Conservation (phyloP, 75 land plant species). For the Chamaecyparis obtusa region DNA sequence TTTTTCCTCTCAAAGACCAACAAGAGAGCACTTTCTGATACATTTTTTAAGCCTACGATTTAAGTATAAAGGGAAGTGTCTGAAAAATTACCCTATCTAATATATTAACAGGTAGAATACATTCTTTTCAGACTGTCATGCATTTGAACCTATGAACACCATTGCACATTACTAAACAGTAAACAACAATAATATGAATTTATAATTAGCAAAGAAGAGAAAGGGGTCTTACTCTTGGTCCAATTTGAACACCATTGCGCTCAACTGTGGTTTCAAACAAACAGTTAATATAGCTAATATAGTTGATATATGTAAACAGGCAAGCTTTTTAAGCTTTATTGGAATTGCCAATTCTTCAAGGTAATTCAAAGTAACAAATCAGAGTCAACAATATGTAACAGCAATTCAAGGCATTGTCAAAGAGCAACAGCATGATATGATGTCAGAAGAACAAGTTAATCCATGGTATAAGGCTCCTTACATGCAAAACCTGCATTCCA, state of each 20-base stretch:
- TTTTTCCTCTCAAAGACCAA: background rate
- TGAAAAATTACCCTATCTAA: background rate
- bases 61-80: background rate
- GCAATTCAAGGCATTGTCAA: background rate
- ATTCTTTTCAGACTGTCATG: background rate
- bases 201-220: background rate
- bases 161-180: background rate
- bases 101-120: background rate
- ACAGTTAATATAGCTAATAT: slow-evolving; percentile 10
- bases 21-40: background rate
- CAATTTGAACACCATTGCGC: slow-evolving; percentile 41
- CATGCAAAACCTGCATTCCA: slow-evolving; percentile 71
- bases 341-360: background rate
- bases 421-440: background rate
- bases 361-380: background rate
- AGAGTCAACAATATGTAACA: background rate
- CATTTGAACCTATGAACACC: background rate
- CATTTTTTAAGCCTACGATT: background rate
- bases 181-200: background rate
- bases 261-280: slow-evolving; percentile 12
- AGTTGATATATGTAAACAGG: background rate
- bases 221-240: slow-evolving; percentile 31
- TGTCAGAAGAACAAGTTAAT: background rate
- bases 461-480: slow-evolving; percentile 21
- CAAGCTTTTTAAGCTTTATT: background rate